These are phyloP conservation scores for Dovyalis caffra DNA, from an alignment of 345 rosid genomes.

Conservation along the genomic window DNA sequence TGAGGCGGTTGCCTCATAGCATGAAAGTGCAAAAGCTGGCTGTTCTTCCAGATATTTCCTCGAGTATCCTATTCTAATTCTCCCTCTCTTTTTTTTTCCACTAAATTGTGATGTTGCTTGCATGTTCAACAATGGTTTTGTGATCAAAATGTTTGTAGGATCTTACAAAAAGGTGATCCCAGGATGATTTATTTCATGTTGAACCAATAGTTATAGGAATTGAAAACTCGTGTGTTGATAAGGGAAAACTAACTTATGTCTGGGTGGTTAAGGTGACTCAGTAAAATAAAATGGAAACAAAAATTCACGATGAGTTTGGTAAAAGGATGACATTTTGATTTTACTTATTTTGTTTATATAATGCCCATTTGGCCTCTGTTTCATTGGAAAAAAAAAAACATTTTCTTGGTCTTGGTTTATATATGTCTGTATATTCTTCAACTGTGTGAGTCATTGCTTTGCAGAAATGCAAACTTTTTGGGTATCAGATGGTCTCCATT, in stretches of 20 bases:
- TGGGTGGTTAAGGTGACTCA: background rate
- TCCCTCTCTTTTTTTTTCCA: background rate
- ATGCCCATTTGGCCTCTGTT: background rate
- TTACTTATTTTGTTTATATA: background rate
- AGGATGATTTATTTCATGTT: background rate
- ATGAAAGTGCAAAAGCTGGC: constrained; percentile 73
- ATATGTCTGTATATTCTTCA: background rate
- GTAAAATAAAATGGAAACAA: background rate
- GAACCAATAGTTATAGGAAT: background rate
- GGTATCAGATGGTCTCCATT: constrained; percentile 62
- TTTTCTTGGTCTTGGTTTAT: background rate
- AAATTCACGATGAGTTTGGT: background rate
- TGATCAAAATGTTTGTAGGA: background rate
- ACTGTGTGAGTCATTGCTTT: constrained; percentile 24
- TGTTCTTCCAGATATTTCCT: constrained; percentile 55
- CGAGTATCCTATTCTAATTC: constrained; percentile 45
- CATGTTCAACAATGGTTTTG: background rate
- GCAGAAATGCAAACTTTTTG: constrained; percentile 66
- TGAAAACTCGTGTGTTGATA: background rate
- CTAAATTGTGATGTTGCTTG: constrained; percentile 9
- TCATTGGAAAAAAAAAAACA: constrained; percentile 4
- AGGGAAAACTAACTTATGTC: background rate
- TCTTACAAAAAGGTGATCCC: background rate
- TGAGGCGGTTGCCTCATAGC: constrained; percentile 52
- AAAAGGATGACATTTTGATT: background rate